Evolutionary conservation across 108 stramenopile species (phyloP), one percentile per base, ranked within the genome.

Genomic region (Phaeodactylum tricornutum): DNA sequence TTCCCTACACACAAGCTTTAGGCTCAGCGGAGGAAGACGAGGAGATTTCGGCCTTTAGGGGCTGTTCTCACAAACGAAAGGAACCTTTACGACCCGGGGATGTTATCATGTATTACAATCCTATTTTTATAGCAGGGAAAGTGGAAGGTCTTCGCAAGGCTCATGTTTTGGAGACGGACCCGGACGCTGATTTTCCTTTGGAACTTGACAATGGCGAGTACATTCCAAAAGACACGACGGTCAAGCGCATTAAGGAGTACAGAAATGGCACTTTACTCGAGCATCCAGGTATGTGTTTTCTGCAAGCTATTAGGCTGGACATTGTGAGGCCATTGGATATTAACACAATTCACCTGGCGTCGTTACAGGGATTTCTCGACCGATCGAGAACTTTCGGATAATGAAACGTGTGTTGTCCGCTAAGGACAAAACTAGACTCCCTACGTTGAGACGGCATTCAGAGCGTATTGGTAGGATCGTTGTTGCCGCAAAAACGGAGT

Each of bases 71-170:
- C n/a, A n/a, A n/a, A n/a, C 44, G 8, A 4, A 68, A 66, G 17
- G 84, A 86, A 44, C 79, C 80, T 14, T 59, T 86, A 3, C 67
- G 75, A 5, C 66, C 66, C n/a, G 77, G 79, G 2, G 84, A 86
- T 60, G 69, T 75, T 19, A 74, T 86, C 48, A 41, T 62, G 38
- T 86, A 79, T 45, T 72, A 50, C 31, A 55, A 39, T 63, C 74
- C 76, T 20, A 59, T 79, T 8, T 79, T 55, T 72, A 68, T 72
- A 1, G 49, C 63, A 15, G 84, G 84, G 6, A 64, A 67, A 43
- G 43, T 47, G 29, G 58, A 74, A 9, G 78, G 78, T 0, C 21
- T 50, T 29, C 52, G 71, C 17, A 48, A 45, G 32, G 72, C 84
- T 15, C 68, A 56, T 24, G 80, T 86, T 7, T 15, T 79, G 14